phyloP scores from a whole-genome alignment of 2,329 filamentous ascomycete genomes.

The Fusarium setosum region DNA sequence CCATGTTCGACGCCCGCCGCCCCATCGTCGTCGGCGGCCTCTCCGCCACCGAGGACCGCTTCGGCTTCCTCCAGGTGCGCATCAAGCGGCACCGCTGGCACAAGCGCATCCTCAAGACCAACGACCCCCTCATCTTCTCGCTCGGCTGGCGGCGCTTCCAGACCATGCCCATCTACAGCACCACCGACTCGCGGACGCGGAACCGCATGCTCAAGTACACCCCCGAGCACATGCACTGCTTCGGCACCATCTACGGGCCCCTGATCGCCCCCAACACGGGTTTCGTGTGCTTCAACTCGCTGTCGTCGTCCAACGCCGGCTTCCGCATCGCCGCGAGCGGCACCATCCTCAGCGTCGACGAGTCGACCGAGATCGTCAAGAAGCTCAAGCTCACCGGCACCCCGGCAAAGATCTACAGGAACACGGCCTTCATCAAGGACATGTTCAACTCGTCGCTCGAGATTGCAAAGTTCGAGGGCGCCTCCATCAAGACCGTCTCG shows the following conservation, averaged over 20 bases:
- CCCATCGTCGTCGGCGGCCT: slow-evolving; percentile 94
- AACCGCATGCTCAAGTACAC: slow-evolving; percentile 99
- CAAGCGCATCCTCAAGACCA: slow-evolving; percentile 98
- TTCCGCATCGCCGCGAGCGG: slow-evolving; percentile 96
- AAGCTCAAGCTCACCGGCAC: slow-evolving; percentile 96
- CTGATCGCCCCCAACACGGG: slow-evolving; percentile 95
- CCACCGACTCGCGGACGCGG: slow-evolving; percentile 90
- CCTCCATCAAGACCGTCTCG: slow-evolving; percentile 94
- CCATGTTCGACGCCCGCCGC: slow-evolving; percentile 81
- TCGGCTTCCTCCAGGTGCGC: slow-evolving; percentile 93
- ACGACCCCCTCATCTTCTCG: slow-evolving; percentile 96
- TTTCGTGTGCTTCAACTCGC: slow-evolving; percentile 92
- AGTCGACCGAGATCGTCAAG: slow-evolving; percentile 97
- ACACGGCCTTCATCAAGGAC: slow-evolving; percentile 98
- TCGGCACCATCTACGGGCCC: slow-evolving; percentile 94
- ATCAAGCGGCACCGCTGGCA: slow-evolving; percentile 99
- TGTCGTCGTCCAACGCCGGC: slow-evolving; percentile 85
- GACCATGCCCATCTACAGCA: slow-evolving; percentile 91
- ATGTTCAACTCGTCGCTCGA: slow-evolving; percentile 96
- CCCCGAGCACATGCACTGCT: slow-evolving; percentile 99
- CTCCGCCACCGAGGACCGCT: slow-evolving; percentile 91
- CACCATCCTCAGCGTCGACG: slow-evolving; percentile 92
- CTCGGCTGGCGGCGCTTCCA: slow-evolving; percentile 97
- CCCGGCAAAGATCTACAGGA: slow-evolving; percentile 99
- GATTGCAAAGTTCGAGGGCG: slow-evolving; percentile 98